These are phyloP conservation scores for Alternaria burnsii DNA, from an alignment of 2,329 filamentous ascomycete species.

Conservation along the genomic window DNA sequence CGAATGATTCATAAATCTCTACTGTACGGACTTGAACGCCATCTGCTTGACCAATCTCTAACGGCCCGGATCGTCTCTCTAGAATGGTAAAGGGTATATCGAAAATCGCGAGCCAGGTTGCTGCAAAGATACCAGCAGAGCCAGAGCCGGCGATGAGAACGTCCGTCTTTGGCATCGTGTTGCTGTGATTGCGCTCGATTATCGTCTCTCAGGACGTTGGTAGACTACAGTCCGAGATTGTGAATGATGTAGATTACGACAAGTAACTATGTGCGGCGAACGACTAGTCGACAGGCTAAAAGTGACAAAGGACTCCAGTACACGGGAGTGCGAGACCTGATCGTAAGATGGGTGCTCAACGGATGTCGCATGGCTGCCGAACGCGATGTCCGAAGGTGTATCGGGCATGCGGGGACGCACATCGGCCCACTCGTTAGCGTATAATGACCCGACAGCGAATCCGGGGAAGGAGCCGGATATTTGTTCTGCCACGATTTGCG, in stretches of 20 bases:
- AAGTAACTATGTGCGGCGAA: not conserved
- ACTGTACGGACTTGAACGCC: conserved; percentile 72
- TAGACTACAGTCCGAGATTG: not conserved
- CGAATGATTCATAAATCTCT: conserved; percentile 78
- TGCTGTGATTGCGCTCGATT: not conserved
- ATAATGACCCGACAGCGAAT: not conserved
- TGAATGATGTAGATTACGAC: not conserved
- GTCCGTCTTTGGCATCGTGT: conserved; percentile 50
- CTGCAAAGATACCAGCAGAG: conserved; percentile 69
- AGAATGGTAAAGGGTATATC: conserved; percentile 66
- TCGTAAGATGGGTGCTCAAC: not conserved
- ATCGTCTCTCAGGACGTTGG: not conserved
- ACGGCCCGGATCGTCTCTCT: conserved; percentile 64
- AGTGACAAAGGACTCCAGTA: not conserved
- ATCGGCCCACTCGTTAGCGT: conserved; percentile 8
- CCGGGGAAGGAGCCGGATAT: conserved; percentile 4
- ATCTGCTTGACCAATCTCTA: conserved; percentile 69
- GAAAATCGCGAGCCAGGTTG: conserved; percentile 67
- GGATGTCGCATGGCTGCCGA: conserved; percentile 7
- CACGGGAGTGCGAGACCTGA: not conserved
- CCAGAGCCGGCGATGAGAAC: conserved; percentile 70
- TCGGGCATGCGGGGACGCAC: conserved; percentile 23
- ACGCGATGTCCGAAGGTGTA: conserved; percentile 17
- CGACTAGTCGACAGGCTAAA: not conserved
- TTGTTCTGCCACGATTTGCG: not conserved